Evolutionary conservation across 371 early-diverging fungal species (phyloP).

Genomic region (Sanchytrium tribonematis): DNA sequence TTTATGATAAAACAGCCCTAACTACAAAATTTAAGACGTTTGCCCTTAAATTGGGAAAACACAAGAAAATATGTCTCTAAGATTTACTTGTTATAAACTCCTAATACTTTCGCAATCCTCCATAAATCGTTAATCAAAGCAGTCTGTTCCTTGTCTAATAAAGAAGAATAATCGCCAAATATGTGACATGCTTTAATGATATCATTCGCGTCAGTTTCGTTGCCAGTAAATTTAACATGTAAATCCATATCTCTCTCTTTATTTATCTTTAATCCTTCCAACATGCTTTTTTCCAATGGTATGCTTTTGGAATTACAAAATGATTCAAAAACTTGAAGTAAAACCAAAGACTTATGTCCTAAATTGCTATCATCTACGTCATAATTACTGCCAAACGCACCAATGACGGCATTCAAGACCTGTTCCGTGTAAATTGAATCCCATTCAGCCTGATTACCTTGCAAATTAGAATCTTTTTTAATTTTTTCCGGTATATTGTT

Average conservation of each 20-base stretch:
- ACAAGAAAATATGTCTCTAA: too few relatives aligned
- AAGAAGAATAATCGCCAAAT: not conserved
- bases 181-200: not conserved
- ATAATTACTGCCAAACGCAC: not conserved
- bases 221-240: not conserved
- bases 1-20: too few relatives aligned
- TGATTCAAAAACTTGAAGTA: not conserved
- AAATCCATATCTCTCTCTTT: not conserved
- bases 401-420: not conserved
- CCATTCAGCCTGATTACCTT: not conserved
- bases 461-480: too few relatives aligned
- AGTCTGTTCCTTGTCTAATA: not conserved
- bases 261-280: not conserved
- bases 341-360: not conserved
- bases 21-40: too few relatives aligned
- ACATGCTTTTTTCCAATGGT: not conserved
- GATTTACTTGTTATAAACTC: not conserved
- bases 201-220: not conserved
- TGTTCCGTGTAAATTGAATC: not conserved
- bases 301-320: not conserved
- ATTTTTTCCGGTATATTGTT: too few relatives aligned
- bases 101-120: not conserved
- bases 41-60: too few relatives aligned
- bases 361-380: not conserved
- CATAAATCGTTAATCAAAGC: not conserved